These are phyloP conservation scores for Saksenaea vasiformis DNA, from an alignment of 371 early-diverging fungal species.

Conservation along the genomic window DNA sequence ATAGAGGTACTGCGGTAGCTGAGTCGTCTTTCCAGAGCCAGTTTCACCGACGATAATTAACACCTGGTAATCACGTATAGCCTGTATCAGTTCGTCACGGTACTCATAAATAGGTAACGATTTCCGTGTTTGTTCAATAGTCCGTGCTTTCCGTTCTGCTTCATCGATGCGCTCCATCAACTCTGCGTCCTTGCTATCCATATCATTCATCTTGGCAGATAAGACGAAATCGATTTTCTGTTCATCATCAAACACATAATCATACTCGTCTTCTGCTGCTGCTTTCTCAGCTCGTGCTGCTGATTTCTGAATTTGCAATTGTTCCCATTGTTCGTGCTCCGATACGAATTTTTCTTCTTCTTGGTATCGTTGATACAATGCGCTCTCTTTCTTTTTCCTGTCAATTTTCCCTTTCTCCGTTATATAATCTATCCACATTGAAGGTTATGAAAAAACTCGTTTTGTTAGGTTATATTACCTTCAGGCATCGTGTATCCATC, in stretches of 20 bases:
- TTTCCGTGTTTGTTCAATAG: conserved; percentile 87
- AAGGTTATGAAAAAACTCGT: neutral
- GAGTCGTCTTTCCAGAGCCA: conserved; percentile 99
- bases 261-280: conserved; percentile 71
- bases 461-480: conserved; percentile 45
- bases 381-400: conserved; percentile 86
- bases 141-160: conserved; percentile 71
- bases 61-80: conserved; percentile 85
- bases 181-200: conserved; percentile 59
- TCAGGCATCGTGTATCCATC: conserved; percentile 95
- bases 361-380: conserved; percentile 87
- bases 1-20: conserved; percentile 97
- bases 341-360: conserved; percentile 80
- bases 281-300: conserved; percentile 42
- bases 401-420: conserved; percentile 96
- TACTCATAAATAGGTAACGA: conserved; percentile 91
- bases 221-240: conserved; percentile 91
- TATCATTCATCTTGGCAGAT: conserved; percentile 67
- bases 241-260: conserved; percentile 94
- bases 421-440: conserved; percentile 60
- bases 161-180: conserved; percentile 64
- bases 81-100: conserved; percentile 79
- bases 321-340: conserved; percentile 96
- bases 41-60: conserved; percentile 98
- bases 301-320: conserved; percentile 76